These are phyloP conservation scores for Penicillium manginii DNA, from an alignment of 495 filamentous ascomycete species.

Conservation along the genomic window DNA sequence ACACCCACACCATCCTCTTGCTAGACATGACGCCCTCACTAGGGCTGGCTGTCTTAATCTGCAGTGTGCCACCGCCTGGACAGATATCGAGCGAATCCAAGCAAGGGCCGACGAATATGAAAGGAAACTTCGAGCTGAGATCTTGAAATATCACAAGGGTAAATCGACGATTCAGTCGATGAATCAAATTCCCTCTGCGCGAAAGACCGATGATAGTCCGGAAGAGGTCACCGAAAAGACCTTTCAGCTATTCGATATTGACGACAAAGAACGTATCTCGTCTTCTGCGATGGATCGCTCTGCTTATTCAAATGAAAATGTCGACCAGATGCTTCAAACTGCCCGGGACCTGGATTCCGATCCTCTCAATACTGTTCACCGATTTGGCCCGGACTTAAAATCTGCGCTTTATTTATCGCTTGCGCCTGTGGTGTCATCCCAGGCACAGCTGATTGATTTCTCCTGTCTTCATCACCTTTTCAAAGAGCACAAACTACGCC, in stretches of 20 bases:
- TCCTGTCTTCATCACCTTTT: constrained; percentile 82
- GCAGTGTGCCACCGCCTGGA: constrained; percentile 78
- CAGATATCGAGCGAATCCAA: constrained; percentile 66
- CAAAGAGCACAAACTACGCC: constrained; percentile 67
- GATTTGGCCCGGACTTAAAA: constrained; percentile 71
- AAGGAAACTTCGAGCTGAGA: constrained; percentile 46
- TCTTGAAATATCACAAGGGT: constrained; percentile 41
- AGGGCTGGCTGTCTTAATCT: constrained; percentile 58
- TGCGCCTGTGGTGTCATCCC: constrained; percentile 69
- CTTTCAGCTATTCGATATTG: constrained; percentile 47
- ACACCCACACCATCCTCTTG: constrained; percentile 79
- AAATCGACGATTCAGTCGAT: constrained; percentile 7
- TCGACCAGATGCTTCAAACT: constrained; percentile 31
- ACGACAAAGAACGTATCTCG: constrained; percentile 29
- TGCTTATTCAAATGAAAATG: constrained; percentile 32
- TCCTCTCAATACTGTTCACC: constrained; percentile 10
- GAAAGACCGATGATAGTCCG: background rate
- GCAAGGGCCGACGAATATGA: constrained; percentile 67
- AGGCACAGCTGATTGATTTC: constrained; percentile 75
- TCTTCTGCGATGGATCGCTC: constrained; percentile 30
- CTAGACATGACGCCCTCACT: constrained; percentile 49
- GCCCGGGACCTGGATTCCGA: constrained; percentile 13
- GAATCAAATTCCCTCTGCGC: background rate
- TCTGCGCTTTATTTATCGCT: constrained; percentile 76
- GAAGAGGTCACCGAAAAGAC: constrained; percentile 24